A percentile compares a stretch with the other conserved stretches of the same genome.
phyloP scores from a whole-genome alignment of 2,329 filamentous ascomycete genomes.

The Sporothrix pseudoabietina region DNA sequence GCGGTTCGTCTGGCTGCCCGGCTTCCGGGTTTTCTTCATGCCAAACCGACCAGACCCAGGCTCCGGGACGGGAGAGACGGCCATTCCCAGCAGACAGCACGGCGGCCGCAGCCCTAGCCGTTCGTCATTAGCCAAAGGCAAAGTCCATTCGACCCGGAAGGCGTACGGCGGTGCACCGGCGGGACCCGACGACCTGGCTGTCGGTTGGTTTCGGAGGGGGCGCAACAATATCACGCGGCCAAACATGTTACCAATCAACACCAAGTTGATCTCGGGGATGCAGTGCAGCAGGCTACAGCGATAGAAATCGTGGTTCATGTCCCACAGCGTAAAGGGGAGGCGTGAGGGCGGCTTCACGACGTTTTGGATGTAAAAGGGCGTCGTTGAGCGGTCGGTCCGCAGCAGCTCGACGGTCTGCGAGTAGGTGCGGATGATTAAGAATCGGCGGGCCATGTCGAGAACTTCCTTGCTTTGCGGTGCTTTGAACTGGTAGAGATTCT shows the following conservation, averaged over 20 bases:
- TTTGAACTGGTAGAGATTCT: slow-evolving; percentile 22
- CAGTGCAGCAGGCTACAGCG: slow-evolving; percentile 64
- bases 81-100: slow-evolving; percentile 66
- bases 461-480: slow-evolving; percentile 23
- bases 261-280: slow-evolving; percentile 70
- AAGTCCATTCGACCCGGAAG: slow-evolving; percentile 57
- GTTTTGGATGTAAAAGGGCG: slow-evolving; percentile 34
- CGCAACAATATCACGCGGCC: slow-evolving; percentile 66
- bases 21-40: slow-evolving; percentile 29
- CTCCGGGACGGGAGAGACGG: slow-evolving; percentile 64
- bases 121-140: slow-evolving; percentile 55
- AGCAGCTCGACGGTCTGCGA: slow-evolving; percentile 54
- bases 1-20: slow-evolving; percentile 31
- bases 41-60: slow-evolving; percentile 39
- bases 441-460: slow-evolving; percentile 32
- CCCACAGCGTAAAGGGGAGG: slow-evolving; percentile 36
- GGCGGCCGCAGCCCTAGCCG: slow-evolving; percentile 46
- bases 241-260: slow-evolving; percentile 66
- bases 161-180: slow-evolving; percentile 37
- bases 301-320: slow-evolving; percentile 42
- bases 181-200: not conserved
- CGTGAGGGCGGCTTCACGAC: slow-evolving; percentile 41
- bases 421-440: slow-evolving; percentile 52
- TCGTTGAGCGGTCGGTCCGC: slow-evolving; percentile 39
- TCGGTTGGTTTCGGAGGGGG: slow-evolving; percentile 53